A percentile compares a stretch with the other conserved stretches of the same genome.
Conservation (phyloP, 164 flowering plant species). For the Cinnamomum micranthum region DNA sequence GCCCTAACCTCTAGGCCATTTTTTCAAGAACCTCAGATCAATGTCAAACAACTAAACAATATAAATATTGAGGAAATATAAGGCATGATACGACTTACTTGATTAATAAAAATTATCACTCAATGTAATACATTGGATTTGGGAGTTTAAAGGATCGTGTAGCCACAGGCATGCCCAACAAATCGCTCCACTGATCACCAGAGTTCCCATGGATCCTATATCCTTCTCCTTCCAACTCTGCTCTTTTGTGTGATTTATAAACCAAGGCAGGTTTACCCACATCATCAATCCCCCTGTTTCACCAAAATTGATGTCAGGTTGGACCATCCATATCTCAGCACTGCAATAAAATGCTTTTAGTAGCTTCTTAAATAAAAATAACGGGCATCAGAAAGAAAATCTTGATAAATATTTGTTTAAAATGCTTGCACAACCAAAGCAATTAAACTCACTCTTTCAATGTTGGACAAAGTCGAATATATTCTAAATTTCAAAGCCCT, state of each 20-base stretch:
- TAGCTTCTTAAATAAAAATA: no score
- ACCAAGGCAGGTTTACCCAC: constrained; percentile 43
- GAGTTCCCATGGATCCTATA: constrained; percentile 77
- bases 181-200: constrained; percentile 94
- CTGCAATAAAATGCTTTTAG: no score
- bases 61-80: neutral
- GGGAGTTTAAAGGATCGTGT: constrained; percentile 80
- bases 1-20: no score
- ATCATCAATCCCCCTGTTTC: constrained; percentile 56
- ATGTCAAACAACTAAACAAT: no score
- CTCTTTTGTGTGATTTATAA: constrained; percentile 80
- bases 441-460: no score
- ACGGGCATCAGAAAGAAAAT: no score
- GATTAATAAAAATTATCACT: constrained; percentile 20
- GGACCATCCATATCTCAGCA: neutral
- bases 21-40: no score
- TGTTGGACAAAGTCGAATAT: no score
- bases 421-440: no score
- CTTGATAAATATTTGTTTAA: no score
- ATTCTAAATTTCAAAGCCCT: no score
- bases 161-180: constrained; percentile 55
- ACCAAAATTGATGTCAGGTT: neutral
- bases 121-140: constrained; percentile 80
- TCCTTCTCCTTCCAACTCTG: constrained; percentile 51
- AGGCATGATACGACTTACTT: neutral